These are phyloP conservation scores for rapeseed (Brassica napus) DNA, from an alignment of 345 rosid genomes.

Conservation along the genomic window DNA sequence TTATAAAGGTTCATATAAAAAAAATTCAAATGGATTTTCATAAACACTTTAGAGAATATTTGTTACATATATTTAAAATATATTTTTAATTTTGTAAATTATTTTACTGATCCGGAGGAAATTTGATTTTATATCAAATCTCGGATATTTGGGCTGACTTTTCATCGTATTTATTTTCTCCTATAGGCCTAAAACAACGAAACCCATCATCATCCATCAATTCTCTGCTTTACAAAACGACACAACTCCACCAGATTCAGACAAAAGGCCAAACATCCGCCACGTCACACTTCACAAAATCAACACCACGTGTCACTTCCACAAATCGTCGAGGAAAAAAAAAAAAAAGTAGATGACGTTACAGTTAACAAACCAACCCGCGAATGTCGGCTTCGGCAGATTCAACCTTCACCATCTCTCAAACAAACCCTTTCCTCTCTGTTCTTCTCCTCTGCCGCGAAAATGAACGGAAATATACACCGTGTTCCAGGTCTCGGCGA, in stretches of 20 bases:
- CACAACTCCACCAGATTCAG: slow-evolving; percentile 27
- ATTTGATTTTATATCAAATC: not conserved
- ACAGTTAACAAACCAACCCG: slow-evolving; percentile 25
- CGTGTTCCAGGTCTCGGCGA: slow-evolving; percentile 55
- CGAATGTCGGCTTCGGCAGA: slow-evolving; percentile 33
- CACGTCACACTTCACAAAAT: slow-evolving; percentile 28
- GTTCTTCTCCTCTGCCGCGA: slow-evolving; percentile 28
- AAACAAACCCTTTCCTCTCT: slow-evolving; percentile 14
- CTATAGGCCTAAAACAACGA: not conserved
- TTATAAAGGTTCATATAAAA: too few species aligned
- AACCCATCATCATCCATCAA: not conserved
- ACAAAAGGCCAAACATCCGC: slow-evolving; percentile 36
- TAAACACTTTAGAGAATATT: too few species aligned
- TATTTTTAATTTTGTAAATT: too few species aligned
- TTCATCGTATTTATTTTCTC: not conserved
- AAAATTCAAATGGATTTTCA: too few species aligned
- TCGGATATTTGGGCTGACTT: not conserved
- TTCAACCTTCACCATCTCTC: slow-evolving; percentile 17
- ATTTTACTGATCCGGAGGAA: too few species aligned
- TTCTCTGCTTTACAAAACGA: not conserved
- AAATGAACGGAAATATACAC: slow-evolving; percentile 22
- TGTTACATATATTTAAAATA: too few species aligned
- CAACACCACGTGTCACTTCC: slow-evolving; percentile 9
- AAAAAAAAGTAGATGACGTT: slow-evolving; percentile 6
- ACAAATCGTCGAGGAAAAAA: not conserved